Evolutionary conservation across 768 basidiomycete species (phyloP).

Genomic region (Amanita pseudoporphyria): DNA sequence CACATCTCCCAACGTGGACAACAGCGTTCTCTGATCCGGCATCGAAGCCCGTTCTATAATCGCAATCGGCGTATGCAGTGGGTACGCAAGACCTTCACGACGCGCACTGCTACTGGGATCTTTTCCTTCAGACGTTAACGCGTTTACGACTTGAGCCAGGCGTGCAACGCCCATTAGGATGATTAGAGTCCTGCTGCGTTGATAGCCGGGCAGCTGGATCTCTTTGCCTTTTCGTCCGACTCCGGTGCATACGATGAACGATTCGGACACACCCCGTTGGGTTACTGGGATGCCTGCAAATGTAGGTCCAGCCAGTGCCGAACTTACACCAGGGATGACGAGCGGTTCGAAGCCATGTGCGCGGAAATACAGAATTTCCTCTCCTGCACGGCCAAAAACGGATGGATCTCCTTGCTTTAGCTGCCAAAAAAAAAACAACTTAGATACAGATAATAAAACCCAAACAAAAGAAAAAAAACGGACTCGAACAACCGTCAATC

Average conservation of each 20-base stretch:
- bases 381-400: constrained; percentile 89
- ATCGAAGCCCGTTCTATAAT: constrained; percentile 92
- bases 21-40: constrained; percentile 82
- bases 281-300: constrained; percentile 92
- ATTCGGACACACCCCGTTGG: constrained; percentile 89
- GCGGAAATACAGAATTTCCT: constrained; percentile 92
- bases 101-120: constrained; percentile 10
- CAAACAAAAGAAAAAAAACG: constrained; percentile 16
- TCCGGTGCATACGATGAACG: constrained; percentile 85
- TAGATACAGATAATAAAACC: constrained; percentile 8
- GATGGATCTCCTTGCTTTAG: constrained; percentile 97
- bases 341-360: constrained; percentile 73
- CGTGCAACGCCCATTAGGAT: constrained; percentile 95
- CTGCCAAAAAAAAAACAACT: constrained; percentile 25
- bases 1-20: constrained; percentile 68
- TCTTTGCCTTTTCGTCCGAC: constrained; percentile 81
- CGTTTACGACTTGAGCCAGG: constrained; percentile 57
- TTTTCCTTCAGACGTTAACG: constrained; percentile 31
- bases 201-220: constrained; percentile 83
- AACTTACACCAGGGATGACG: constrained; percentile 84
- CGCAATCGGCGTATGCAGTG: constrained; percentile 72
- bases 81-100: constrained; percentile 49
- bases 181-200: constrained; percentile 69
- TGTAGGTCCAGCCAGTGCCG: constrained; percentile 82
- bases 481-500: constrained; percentile 82